Conservation (phyloP, 2,329 filamentous ascomycete species). For the Aspergillus floridensis region DNA sequence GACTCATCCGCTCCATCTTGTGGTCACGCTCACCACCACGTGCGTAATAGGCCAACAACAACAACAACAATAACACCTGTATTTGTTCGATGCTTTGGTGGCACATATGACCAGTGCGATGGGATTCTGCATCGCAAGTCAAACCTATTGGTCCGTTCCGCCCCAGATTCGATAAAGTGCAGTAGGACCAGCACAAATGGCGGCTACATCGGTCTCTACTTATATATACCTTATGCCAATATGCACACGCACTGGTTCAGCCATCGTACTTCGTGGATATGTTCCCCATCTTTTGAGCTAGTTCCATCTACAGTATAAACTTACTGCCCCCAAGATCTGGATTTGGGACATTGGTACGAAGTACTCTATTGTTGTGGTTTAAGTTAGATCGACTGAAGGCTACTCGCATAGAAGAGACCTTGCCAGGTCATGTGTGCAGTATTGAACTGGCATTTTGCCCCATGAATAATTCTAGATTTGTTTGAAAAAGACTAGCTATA, state of each 20-base stretch:
- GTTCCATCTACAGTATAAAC: too few species aligned
- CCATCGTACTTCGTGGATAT: too few species aligned
- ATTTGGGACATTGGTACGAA: too few species aligned
- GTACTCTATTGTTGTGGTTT: too few species aligned
- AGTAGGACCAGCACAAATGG: not conserved
- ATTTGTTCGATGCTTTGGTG: not conserved
- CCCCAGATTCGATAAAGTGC: not conserved
- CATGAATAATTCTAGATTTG: not conserved
- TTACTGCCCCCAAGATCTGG: too few species aligned
- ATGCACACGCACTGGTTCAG: not conserved
- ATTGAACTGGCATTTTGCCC: not conserved
- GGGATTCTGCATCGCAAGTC: not conserved
- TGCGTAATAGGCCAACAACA: not conserved
- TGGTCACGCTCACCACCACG: not conserved
- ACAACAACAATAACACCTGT: not conserved
- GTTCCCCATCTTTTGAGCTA: too few species aligned
- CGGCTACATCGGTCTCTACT: not conserved
- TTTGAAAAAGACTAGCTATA: not conserved
- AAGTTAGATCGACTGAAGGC: too few species aligned
- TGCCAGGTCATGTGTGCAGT: not conserved
- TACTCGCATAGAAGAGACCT: not conserved
- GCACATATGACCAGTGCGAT: not conserved
- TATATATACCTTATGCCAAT: not conserved
- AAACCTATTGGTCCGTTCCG: not conserved
- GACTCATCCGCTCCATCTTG: constrained; percentile 1